Conservation (phyloP, 495 filamentous ascomycete genomes). For the Penicillium arizonense region DNA sequence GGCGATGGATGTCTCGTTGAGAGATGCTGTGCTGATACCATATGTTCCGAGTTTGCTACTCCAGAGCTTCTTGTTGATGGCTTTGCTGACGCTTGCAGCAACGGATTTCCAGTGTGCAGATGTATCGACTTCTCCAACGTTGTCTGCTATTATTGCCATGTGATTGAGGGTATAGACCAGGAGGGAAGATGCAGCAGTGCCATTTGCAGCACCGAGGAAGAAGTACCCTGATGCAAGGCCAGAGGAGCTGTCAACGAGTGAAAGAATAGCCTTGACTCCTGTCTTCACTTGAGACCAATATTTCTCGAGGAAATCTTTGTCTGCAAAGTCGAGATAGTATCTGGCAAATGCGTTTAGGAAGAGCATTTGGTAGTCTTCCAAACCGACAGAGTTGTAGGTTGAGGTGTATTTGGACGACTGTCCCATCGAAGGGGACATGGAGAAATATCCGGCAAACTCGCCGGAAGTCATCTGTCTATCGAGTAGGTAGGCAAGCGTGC, state of each 20-base stretch:
- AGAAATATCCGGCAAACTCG: conserved; percentile 5
- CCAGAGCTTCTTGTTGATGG: conserved; percentile 30
- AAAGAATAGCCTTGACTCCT: background rate
- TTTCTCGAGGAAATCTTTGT: conserved; percentile 2
- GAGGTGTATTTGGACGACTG: conserved; percentile 10
- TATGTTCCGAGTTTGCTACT: conserved; percentile 23
- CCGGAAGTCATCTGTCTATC: conserved; percentile 1
- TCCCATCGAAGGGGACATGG: conserved; percentile 10
- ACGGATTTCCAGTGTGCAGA: background rate
- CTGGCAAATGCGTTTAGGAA: conserved; percentile 11
- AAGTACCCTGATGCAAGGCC: background rate
- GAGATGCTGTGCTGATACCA: conserved; percentile 11
- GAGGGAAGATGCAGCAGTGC: background rate
- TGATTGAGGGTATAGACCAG: conserved; percentile 8
- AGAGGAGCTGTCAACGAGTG: background rate
- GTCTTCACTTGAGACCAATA: conserved; percentile 8
- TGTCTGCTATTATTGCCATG: conserved; percentile 6
- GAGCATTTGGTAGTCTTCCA: conserved; percentile 14
- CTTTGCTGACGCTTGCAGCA: background rate
- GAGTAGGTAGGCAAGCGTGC: conserved; percentile 3
- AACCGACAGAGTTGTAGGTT: conserved; percentile 7
- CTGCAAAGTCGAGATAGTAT: conserved; percentile 6
- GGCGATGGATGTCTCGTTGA: conserved; percentile 15
- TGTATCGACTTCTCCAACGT: background rate
- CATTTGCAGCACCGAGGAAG: conserved; percentile 2